These are phyloP conservation scores for Coniella vitis DNA, from an alignment of 2,329 filamentous ascomycete genomes.

Conservation along the genomic window DNA sequence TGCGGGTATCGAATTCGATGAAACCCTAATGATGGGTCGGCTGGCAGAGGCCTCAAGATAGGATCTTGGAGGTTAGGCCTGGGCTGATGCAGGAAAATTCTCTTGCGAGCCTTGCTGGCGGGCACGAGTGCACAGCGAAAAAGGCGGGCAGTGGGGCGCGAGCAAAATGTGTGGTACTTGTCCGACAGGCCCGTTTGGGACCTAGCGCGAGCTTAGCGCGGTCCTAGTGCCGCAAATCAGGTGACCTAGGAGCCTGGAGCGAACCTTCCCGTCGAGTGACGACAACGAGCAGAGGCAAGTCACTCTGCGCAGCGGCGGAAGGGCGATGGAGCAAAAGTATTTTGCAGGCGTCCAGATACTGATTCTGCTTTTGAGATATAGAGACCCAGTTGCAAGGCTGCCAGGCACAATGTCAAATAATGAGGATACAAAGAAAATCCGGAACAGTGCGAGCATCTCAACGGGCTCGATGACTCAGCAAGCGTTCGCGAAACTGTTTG, in stretches of 20 bases:
- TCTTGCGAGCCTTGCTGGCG: background rate
- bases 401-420: no score
- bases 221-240: slow-evolving; percentile 1
- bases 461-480: no score
- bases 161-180: slow-evolving; percentile 2
- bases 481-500: no score
- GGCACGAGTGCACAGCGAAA: background rate
- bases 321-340: no score
- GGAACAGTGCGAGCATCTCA: no score
- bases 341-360: no score
- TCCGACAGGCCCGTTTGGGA: background rate
- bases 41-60: background rate
- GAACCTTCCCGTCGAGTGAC: background rate
- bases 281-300: background rate
- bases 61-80: background rate
- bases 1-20: background rate
- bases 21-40: background rate
- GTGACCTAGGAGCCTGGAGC: background rate
- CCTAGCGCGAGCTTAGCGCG: background rate
- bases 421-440: no score
- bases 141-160: slow-evolving; percentile 2
- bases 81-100: slow-evolving; percentile 1
- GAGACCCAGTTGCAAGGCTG: no score
- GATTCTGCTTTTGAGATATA: no score
- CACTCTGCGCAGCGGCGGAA: background rate